phyloP scores from a whole-genome alignment of 75 land plant genomes.

The Azolla pinnata region DNA sequence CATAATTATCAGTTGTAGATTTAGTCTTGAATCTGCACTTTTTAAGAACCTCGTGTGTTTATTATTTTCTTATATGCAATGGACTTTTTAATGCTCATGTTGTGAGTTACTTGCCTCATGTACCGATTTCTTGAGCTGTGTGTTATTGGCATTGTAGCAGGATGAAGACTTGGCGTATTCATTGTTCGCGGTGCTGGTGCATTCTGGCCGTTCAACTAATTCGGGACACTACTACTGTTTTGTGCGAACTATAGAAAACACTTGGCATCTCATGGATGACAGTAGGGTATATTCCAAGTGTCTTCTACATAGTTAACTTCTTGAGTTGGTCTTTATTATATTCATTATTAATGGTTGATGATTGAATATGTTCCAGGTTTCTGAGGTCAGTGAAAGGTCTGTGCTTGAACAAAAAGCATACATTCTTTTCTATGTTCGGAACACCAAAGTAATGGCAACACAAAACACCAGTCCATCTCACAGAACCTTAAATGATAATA shows the following conservation, averaged over 20 bases:
- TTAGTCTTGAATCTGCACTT: too few relatives aligned
- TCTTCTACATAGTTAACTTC: too few relatives aligned
- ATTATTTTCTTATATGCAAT: background rate
- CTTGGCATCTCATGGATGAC: constrained; percentile 86
- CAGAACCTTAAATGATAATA: background rate
- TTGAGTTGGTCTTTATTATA: too few relatives aligned
- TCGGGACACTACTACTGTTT: constrained; percentile 93
- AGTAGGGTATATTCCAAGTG: constrained; percentile 56
- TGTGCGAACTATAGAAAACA: constrained; percentile 66
- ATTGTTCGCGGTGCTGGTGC: constrained; percentile 90
- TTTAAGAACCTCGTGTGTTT: too few relatives aligned
- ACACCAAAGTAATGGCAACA: background rate
- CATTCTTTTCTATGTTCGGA: constrained; percentile 29
- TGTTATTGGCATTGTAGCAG: too few relatives aligned
- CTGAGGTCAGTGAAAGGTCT: constrained; percentile 24
- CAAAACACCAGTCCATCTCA: background rate
- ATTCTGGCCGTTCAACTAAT: constrained; percentile 83
- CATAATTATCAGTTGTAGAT: too few relatives aligned
- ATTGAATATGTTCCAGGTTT: constrained; percentile 10
- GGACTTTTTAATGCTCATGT: background rate
- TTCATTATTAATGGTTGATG: background rate
- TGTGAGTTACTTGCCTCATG: background rate
- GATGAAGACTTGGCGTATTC: constrained; percentile 55
- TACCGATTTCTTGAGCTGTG: background rate
- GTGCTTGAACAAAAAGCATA: constrained; percentile 33